These are phyloP conservation scores for Aphanomyces euteiches DNA, from an alignment of 352 stramenopile genomes.

Conservation along the genomic window DNA sequence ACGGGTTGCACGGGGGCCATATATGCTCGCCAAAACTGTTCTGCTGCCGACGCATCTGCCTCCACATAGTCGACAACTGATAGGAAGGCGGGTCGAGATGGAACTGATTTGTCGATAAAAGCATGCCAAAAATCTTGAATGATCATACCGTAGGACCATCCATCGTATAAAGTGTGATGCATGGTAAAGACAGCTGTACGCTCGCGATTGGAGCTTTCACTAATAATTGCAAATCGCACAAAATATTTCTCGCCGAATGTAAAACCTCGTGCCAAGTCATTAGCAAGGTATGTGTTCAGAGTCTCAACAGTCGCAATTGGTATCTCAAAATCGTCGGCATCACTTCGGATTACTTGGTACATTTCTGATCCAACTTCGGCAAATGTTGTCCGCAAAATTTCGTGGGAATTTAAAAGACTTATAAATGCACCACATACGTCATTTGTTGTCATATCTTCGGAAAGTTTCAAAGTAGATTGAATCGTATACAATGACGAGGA, in stretches of 20 bases:
- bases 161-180: not conserved
- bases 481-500: too few relatives aligned
- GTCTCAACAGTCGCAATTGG: not conserved
- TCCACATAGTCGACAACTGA: not conserved
- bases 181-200: not conserved
- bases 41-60: not conserved
- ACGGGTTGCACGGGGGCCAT: not conserved
- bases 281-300: not conserved
- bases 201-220: too few relatives aligned
- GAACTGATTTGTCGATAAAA: not conserved
- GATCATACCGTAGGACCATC: not conserved
- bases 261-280: not conserved
- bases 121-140: not conserved
- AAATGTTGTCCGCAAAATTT: too few relatives aligned
- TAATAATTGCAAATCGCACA: not conserved
- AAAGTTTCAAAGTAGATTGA: too few relatives aligned
- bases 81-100: not conserved
- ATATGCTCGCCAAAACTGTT: not conserved
- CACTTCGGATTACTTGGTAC: too few relatives aligned
- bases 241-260: not conserved
- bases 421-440: too few relatives aligned
- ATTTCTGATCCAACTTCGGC: too few relatives aligned
- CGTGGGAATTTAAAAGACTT: too few relatives aligned
- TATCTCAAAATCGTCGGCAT: too few relatives aligned
- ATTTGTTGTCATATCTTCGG: too few relatives aligned